Percentiles rank a stretch among this genome's conserved stretches.
Conservation (phyloP, 2,329 filamentous ascomycete species). For the Coniochaeta sp. region DNA sequence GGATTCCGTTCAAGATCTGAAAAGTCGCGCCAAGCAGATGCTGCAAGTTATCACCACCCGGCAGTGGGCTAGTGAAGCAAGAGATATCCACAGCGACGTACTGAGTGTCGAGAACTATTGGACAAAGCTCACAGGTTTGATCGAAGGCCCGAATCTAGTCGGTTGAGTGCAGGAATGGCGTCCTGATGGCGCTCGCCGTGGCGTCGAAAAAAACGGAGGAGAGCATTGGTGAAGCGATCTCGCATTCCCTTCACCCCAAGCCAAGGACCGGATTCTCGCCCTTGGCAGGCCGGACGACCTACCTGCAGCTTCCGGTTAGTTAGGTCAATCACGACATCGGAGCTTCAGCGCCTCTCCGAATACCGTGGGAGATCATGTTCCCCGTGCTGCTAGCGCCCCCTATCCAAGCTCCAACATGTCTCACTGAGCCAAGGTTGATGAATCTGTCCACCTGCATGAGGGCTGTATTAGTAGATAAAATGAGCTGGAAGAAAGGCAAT, state of each 20-base stretch:
- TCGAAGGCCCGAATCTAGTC: not conserved
- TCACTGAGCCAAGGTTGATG: not conserved
- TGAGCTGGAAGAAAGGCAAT: not conserved
- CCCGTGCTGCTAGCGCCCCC: no score
- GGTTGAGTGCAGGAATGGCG: not conserved
- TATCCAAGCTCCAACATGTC: not conserved
- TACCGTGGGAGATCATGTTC: no score
- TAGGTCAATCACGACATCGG: not conserved
- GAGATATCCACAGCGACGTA: not conserved
- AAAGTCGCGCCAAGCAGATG: not conserved
- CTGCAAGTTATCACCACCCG: not conserved
- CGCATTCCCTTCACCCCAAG: conserved; percentile 1
- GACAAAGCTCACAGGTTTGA: not conserved
- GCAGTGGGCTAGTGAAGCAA: not conserved
- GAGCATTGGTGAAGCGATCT: not conserved
- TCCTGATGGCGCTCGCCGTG: not conserved
- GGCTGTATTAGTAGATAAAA: not conserved
- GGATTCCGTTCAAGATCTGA: no score
- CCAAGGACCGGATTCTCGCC: not conserved
- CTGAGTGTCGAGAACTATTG: not conserved
- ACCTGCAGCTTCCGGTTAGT: not conserved
- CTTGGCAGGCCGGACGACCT: not conserved
- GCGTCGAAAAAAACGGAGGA: not conserved
- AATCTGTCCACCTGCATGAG: not conserved
- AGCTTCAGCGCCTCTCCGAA: not conserved